phyloP scores from a whole-genome alignment of 208 protist genomes.

The Phytomonas sp. region DNA sequence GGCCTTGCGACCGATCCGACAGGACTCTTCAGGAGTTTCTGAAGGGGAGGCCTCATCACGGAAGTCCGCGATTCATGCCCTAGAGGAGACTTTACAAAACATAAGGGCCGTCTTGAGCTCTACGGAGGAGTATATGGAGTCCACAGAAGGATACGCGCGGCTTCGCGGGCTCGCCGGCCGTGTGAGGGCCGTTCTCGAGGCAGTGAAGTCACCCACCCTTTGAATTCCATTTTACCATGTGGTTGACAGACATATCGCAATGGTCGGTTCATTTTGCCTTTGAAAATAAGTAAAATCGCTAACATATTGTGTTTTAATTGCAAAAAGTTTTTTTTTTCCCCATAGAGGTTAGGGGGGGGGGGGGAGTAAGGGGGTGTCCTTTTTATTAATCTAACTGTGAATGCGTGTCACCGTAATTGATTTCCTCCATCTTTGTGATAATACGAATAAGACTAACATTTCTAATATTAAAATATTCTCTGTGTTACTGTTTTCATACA shows the following conservation, averaged over 20 bases:
- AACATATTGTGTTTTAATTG: too few relatives aligned
- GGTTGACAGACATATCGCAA: too few relatives aligned
- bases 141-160: slow-evolving; percentile 24
- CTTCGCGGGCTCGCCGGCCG: slow-evolving; percentile 38
- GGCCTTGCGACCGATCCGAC: too few relatives aligned
- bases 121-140: slow-evolving; percentile 66
- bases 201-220: slow-evolving; percentile 27
- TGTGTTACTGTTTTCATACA: slow-evolving; percentile 9
- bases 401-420: neutral
- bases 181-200: slow-evolving; percentile 29
- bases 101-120: slow-evolving; percentile 52
- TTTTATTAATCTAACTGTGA: neutral
- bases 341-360: neutral
- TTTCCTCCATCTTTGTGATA: slow-evolving; percentile 5
- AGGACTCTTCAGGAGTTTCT: too few relatives aligned
- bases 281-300: too few relatives aligned
- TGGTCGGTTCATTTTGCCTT: neutral
- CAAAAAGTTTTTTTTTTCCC: neutral
- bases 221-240: too few relatives aligned
- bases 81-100: slow-evolving; percentile 52
- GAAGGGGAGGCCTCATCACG: neutral
- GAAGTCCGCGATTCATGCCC: slow-evolving; percentile 26
- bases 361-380: neutral
- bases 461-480: slow-evolving; percentile 19
- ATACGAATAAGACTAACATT: neutral